Percentiles rank a stretch among this genome's conserved stretches.
phyloP scores from a whole-genome alignment of 2,329 filamentous ascomycete genomes.

The Colletotrichum simmondsii region DNA sequence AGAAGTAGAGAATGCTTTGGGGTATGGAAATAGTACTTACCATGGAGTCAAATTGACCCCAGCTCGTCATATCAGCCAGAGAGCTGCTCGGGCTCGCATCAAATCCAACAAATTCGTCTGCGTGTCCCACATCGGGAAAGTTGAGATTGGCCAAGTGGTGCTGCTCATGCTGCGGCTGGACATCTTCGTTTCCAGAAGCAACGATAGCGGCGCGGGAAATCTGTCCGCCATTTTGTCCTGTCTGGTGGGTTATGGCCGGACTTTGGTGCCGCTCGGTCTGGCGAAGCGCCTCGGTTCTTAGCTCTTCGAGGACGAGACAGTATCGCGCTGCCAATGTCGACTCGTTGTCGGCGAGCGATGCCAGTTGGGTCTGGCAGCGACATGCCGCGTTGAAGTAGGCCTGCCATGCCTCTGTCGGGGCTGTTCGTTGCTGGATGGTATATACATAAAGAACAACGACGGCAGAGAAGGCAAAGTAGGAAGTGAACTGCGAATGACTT shows the following conservation, averaged over 20 bases:
- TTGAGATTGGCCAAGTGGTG: not conserved
- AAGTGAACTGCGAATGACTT: conserved; percentile 42
- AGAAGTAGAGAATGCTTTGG: not conserved
- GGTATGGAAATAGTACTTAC: not conserved
- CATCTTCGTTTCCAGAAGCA: not conserved
- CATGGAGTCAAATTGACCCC: conserved; percentile 35
- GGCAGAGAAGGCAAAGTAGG: conserved; percentile 57
- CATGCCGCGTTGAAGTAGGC: conserved; percentile 48
- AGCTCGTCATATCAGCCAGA: conserved; percentile 31
- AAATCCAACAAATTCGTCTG: conserved; percentile 26
- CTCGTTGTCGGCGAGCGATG: conserved; percentile 47
- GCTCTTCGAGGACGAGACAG: conserved; percentile 52
- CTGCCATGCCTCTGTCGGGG: conserved; percentile 41
- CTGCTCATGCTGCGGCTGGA: conserved; percentile 9
- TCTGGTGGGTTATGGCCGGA: not conserved
- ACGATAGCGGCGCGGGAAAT: not conserved
- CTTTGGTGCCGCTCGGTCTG: conserved; percentile 23
- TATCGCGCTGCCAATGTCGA: conserved; percentile 53
- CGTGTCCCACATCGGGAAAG: conserved; percentile 8
- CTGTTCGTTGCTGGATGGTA: conserved; percentile 49
- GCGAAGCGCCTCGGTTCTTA: conserved; percentile 24
- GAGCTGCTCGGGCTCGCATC: conserved; percentile 27
- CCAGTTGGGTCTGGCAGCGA: conserved; percentile 52
- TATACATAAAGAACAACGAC: conserved; percentile 57
- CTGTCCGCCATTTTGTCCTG: not conserved